phyloP scores from a whole-genome alignment of 495 filamentous ascomycete genomes.

The Thozetella sp. region DNA sequence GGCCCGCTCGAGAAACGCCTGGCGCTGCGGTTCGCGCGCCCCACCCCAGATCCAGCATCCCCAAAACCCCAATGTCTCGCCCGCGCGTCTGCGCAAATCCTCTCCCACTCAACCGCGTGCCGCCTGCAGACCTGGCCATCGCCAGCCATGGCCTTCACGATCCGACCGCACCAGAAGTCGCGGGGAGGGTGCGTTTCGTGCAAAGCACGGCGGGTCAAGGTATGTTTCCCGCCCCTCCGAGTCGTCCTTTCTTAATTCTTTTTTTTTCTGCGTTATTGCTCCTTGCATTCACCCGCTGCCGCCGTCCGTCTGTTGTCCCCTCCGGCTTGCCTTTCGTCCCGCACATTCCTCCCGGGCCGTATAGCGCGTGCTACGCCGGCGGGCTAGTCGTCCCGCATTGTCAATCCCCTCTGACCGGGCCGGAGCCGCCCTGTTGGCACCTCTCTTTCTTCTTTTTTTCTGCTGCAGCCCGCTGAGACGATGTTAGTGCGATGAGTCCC shows the following conservation, averaged over 20 bases:
- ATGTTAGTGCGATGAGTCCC: not conserved
- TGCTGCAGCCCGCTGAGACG: not conserved
- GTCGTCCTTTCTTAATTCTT: not conserved
- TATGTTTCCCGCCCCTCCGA: not conserved
- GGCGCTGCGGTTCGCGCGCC: too few relatives aligned
- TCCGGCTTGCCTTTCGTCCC: not conserved
- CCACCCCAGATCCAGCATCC: too few relatives aligned
- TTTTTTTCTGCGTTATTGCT: not conserved
- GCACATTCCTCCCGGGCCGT: not conserved
- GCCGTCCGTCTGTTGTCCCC: not conserved
- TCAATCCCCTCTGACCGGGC: too few relatives aligned
- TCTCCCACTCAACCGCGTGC: too few relatives aligned
- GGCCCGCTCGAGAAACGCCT: too few relatives aligned
- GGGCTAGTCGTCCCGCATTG: too few relatives aligned
- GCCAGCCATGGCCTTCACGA: slow-evolving; percentile 2
- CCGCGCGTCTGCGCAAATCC: too few relatives aligned
- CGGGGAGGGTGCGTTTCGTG: not conserved
- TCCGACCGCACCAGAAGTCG: slow-evolving; percentile 1
- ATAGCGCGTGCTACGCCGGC: too few relatives aligned
- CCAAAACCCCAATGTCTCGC: too few relatives aligned
- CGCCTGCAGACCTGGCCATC: not conserved
- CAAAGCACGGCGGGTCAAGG: slow-evolving; percentile 2
- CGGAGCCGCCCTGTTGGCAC: too few relatives aligned
- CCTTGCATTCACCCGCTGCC: too few relatives aligned
- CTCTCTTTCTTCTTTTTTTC: too few relatives aligned